phyloP scores from a whole-genome alignment of 2,329 filamentous ascomycete species.

The Sordariomycetes sp. region DNA sequence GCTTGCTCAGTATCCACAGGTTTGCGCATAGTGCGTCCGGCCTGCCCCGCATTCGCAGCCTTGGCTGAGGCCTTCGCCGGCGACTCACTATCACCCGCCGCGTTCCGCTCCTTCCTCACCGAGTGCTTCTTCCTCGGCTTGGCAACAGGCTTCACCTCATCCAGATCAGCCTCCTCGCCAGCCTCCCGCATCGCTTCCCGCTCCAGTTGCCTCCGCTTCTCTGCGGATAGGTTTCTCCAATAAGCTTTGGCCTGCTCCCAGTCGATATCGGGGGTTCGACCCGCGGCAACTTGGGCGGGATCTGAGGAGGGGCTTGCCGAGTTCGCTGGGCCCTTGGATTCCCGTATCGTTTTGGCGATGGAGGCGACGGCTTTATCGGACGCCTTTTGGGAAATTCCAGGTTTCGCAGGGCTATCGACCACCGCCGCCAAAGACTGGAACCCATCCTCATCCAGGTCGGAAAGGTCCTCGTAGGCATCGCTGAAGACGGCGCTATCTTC shows the following conservation, averaged over 20 bases:
- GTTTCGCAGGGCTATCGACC: conserved; percentile 39
- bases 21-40: conserved; percentile 11
- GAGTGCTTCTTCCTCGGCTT: conserved; percentile 20
- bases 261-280: conserved; percentile 21
- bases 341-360: neutral
- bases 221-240: conserved; percentile 52
- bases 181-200: conserved; percentile 40
- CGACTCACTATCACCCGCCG: neutral
- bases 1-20: conserved; percentile 9
- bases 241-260: conserved; percentile 59
- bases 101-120: neutral
- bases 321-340: neutral
- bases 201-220: conserved; percentile 50
- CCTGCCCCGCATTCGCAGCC: conserved; percentile 9
- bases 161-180: conserved; percentile 30
- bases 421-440: conserved; percentile 65
- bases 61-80: conserved; percentile 16
- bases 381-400: conserved; percentile 4
- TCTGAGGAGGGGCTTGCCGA: neutral
- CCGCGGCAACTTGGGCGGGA: neutral
- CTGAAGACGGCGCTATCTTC: conserved; percentile 53
- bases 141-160: conserved; percentile 16
- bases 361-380: conserved; percentile 7
- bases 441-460: conserved; percentile 49
- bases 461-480: conserved; percentile 63